Base-by-base conservation (phyloP, 768 basidiomycete species). In the Gloeophyllum trabeum region DNA sequence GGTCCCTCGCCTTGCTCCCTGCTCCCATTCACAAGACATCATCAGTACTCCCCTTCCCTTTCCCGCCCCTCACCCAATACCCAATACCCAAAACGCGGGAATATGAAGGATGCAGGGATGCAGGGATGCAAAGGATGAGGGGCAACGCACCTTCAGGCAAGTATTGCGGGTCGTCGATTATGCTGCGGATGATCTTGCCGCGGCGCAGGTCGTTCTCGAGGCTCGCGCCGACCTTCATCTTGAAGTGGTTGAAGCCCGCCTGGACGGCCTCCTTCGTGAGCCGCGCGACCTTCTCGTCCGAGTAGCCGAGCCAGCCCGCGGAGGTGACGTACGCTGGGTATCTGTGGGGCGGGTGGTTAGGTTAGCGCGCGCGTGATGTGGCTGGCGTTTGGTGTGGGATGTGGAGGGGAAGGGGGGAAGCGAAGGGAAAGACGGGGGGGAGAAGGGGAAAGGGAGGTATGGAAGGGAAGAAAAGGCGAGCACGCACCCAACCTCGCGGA, bases 161-260 rank as follows among this genome's bases (percentile, higher is more conserved):
- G 56, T 85, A 79, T 47, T 77, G 74, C 3, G 90, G 88, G 63
- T 97, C 81, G 54, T 98, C 94, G 58, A 98, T 96, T 61, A 97
- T 86, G 37, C 85, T 88, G 43, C 94, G 80, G 51, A 98, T 93
- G 53, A 97, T 71, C 52, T 73, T 75, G 18, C 90, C 89, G 42
- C 93, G 80, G 39, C 90, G 81, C 40, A 92, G 66, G 61, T 96
- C 94, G 57, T 81, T 77, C 28, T 78, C 73, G 43, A 75, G 68
- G 61, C 86, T 71, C 20, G 84, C 81, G 41, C 94, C 94, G 49
- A 98, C 94, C 67, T 97, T 98, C 81, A 97, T 92, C 65, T 97
- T 97, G 76, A 98, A 98, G 65, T 96, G 92, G 64, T 89, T 94
- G 75, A 98, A 98, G 18, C 93, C 93, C 35, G 73, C 76, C 19